Evolutionary conservation across 495 filamentous ascomycete genomes (phyloP).

Genomic region (Aspergillus steynii): DNA sequence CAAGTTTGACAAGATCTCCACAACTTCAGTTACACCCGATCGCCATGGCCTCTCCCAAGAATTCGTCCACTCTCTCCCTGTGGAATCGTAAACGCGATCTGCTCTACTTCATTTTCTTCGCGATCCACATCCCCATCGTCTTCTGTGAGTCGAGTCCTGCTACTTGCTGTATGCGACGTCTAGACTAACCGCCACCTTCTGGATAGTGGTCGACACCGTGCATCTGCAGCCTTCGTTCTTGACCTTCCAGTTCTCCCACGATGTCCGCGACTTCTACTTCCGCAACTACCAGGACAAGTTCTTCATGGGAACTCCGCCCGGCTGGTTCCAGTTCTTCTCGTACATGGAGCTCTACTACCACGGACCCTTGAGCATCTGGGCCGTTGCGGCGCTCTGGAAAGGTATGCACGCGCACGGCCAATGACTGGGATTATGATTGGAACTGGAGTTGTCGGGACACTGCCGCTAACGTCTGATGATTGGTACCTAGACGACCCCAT

Average conservation of each 20-base stretch:
- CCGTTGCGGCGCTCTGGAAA: constrained; percentile 49
- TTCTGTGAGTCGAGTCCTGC: constrained; percentile 52
- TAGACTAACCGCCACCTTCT: constrained; percentile 1
- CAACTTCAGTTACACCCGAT: neutral
- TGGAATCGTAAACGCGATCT: constrained; percentile 53
- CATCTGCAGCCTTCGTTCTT: constrained; percentile 62
- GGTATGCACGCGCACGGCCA: constrained; percentile 37
- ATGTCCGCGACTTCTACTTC: constrained; percentile 63
- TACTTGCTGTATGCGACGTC: constrained; percentile 10
- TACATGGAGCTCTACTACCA: constrained; percentile 71
- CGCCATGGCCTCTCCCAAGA: neutral
- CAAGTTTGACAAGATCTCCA: constrained; percentile 10
- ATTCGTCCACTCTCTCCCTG: constrained; percentile 26
- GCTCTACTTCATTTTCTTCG: constrained; percentile 69
- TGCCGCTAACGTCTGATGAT: neutral
- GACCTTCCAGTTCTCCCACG: constrained; percentile 47
- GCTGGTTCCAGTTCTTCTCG: constrained; percentile 70
- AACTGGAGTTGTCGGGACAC: neutral
- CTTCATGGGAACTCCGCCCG: constrained; percentile 59
- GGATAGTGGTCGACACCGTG: constrained; percentile 63
- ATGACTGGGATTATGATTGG: no score
- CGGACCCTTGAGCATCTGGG: constrained; percentile 68
- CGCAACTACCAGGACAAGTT: constrained; percentile 73
- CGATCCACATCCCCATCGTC: constrained; percentile 65
- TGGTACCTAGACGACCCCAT: constrained; percentile 54